Percentiles rank a stretch among this genome's conserved stretches.
These are phyloP conservation scores for Hortaea werneckii DNA, from an alignment of 2,329 filamentous ascomycete species.

Conservation along the genomic window DNA sequence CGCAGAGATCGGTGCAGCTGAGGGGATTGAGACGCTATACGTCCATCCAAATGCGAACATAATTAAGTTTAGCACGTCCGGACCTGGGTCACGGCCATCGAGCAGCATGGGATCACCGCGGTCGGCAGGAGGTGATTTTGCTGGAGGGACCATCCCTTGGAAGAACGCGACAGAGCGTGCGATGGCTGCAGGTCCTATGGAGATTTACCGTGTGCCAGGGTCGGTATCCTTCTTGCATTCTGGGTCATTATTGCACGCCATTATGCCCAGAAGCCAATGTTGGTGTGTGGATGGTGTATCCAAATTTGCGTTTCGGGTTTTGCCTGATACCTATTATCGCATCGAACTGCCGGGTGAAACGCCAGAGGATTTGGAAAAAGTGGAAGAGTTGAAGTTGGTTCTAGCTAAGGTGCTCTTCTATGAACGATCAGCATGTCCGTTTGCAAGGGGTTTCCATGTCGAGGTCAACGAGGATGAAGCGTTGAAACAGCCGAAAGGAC, in stretches of 20 bases:
- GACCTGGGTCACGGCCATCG: conserved; percentile 20
- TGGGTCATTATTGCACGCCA: conserved; percentile 71
- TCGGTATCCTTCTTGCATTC: conserved; percentile 84
- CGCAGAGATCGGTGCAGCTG: conserved; percentile 26
- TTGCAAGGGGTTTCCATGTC: conserved; percentile 65
- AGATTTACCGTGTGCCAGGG: conserved; percentile 76
- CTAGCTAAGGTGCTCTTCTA: conserved; percentile 68
- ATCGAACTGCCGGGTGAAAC: conserved; percentile 68
- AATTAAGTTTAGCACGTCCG: conserved; percentile 46
- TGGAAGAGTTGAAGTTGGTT: conserved; percentile 58
- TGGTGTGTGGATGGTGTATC: conserved; percentile 84
- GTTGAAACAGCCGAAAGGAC: conserved; percentile 47
- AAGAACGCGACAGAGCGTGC: conserved; percentile 68
- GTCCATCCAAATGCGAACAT: conserved; percentile 65
- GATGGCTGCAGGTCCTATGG: conserved; percentile 67
- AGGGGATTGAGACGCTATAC: conserved; percentile 59
- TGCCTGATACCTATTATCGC: conserved; percentile 76
- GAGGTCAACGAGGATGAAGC: conserved; percentile 59
- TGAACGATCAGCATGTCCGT: conserved; percentile 81
- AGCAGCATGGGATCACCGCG: conserved; percentile 24
- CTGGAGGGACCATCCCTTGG: conserved; percentile 56
- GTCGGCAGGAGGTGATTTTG: conserved; percentile 26
- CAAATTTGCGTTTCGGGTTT: conserved; percentile 78
- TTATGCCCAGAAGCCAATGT: conserved; percentile 80
- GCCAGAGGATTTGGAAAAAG: conserved; percentile 52